These are phyloP conservation scores for Pseudocercospora macadamiae DNA, from an alignment of 2,329 filamentous ascomycete species.

Conservation along the genomic window DNA sequence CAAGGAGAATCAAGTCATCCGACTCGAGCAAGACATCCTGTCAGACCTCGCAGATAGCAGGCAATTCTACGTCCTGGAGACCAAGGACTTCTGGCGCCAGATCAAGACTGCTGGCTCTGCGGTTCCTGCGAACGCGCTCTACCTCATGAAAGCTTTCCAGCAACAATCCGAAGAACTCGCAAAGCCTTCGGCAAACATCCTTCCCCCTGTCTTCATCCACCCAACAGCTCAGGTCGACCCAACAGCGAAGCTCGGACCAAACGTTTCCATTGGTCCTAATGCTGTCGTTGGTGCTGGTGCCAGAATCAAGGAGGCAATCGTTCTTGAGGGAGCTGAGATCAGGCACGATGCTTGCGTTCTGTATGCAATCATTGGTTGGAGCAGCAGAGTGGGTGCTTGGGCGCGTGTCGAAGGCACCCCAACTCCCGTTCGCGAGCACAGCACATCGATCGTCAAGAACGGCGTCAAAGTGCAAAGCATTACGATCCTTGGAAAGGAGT, in stretches of 20 bases:
- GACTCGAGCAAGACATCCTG: slow-evolving; percentile 95
- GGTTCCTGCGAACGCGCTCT: slow-evolving; percentile 93
- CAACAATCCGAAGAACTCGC: slow-evolving; percentile 79
- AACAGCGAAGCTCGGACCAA: slow-evolving; percentile 93
- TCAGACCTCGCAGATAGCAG: slow-evolving; percentile 95
- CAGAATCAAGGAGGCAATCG: slow-evolving; percentile 93
- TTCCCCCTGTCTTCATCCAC: slow-evolving; percentile 94
- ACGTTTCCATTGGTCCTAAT: slow-evolving; percentile 93
- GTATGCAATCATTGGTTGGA: slow-evolving; percentile 97
- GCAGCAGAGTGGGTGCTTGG: slow-evolving; percentile 95
- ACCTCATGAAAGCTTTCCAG: slow-evolving; percentile 92
- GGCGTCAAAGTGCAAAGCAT: slow-evolving; percentile 98
- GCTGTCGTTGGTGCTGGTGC: slow-evolving; percentile 81
- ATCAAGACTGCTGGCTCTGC: slow-evolving; percentile 99
- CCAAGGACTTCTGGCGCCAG: slow-evolving; percentile 99
- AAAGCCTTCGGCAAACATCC: slow-evolving; percentile 79
- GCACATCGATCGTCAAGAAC: slow-evolving; percentile 94
- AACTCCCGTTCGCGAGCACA: slow-evolving; percentile 83
- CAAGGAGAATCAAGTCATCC: slow-evolving; percentile 81
- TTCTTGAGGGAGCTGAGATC: slow-evolving; percentile 92
- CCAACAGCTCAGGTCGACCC: slow-evolving; percentile 88
- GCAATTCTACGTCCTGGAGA: slow-evolving; percentile 98
- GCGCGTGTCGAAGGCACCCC: slow-evolving; percentile 95
- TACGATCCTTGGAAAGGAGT: slow-evolving; percentile 96
- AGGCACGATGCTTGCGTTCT: slow-evolving; percentile 95